A percentile compares a stretch with the other conserved stretches of the same genome.
Evolutionary conservation across 2,329 filamentous ascomycete genomes (phyloP).

Genomic region (Beauveria sp.): DNA sequence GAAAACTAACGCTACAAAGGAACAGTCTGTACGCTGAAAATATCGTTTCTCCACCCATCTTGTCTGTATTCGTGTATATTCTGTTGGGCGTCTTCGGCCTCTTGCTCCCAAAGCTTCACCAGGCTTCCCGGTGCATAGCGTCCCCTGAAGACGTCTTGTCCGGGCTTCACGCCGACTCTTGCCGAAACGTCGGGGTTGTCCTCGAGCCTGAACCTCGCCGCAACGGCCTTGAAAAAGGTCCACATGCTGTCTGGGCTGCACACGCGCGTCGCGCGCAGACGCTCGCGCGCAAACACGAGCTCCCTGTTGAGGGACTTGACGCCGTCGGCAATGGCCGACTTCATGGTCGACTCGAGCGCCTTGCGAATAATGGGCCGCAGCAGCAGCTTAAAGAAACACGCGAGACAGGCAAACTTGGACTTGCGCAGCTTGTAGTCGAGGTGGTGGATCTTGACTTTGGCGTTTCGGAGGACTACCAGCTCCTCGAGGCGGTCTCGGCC

Average conservation of each 20-base stretch:
- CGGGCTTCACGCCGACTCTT: conserved; percentile 59
- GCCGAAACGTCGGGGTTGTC: conserved; percentile 71
- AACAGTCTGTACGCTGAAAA: conserved; percentile 51
- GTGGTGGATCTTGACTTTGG: conserved; percentile 78
- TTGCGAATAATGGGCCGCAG: conserved; percentile 74
- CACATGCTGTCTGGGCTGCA: conserved; percentile 68
- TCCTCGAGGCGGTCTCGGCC: conserved; percentile 71
- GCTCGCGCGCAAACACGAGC: conserved; percentile 76
- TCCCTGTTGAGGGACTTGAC: conserved; percentile 75
- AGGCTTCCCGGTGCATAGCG: conserved; percentile 85
- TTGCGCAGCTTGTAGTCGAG: conserved; percentile 70
- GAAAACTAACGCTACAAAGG: neutral
- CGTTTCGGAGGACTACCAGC: conserved; percentile 67
- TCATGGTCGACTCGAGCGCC: conserved; percentile 71
- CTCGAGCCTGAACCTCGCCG: conserved; percentile 64
- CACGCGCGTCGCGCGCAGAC: conserved; percentile 77
- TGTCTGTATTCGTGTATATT: conserved; percentile 65
- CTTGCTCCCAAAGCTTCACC: conserved; percentile 82
- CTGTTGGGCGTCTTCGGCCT: conserved; percentile 62
- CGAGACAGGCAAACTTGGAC: conserved; percentile 68
- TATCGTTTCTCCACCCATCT: conserved; percentile 74
- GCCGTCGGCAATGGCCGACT: conserved; percentile 59
- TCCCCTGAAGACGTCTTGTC: conserved; percentile 62
- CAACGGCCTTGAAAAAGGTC: conserved; percentile 76
- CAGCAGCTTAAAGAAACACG: conserved; percentile 79